Evolutionary conservation across 768 basidiomycete genomes (phyloP).

Genomic region (Tylopilus vinaceipallidus): DNA sequence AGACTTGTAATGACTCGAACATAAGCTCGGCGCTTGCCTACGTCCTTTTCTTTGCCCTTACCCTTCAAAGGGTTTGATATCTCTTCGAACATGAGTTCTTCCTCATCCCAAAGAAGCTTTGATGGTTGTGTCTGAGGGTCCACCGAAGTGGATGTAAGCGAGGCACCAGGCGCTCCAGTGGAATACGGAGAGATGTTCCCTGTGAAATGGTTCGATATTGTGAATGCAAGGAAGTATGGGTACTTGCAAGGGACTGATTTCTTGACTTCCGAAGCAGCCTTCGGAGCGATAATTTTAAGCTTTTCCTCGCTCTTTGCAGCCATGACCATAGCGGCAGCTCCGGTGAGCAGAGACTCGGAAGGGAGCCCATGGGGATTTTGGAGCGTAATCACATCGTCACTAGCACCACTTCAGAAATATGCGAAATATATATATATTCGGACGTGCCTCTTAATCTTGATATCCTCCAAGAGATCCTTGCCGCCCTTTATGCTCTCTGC

Average conservation of each 20-base stretch:
- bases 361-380: constrained; percentile 86
- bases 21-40: constrained; percentile 89
- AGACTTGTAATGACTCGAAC: constrained; percentile 93
- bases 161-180: constrained; percentile 86
- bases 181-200: constrained; percentile 94
- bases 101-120: constrained; percentile 96
- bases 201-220: constrained; percentile 27
- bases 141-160: constrained; percentile 89
- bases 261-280: constrained; percentile 43
- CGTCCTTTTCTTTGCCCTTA: constrained; percentile 91
- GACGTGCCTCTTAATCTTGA: constrained; percentile 76
- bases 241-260: constrained; percentile 64
- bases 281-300: constrained; percentile 29
- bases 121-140: constrained; percentile 67
- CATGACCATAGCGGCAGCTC: constrained; percentile 27
- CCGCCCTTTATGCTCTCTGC: constrained; percentile 88
- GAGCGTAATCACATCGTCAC: constrained; percentile 88
- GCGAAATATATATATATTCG: background rate
- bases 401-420: constrained; percentile 26
- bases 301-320: constrained; percentile 35
- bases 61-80: constrained; percentile 77
- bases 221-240: background rate
- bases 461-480: constrained; percentile 82
- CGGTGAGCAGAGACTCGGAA: constrained; percentile 46
- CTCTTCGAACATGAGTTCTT: constrained; percentile 98